These are phyloP conservation scores for Dioscorea alata DNA, from an alignment of 106 monocot species.

Conservation along the genomic window DNA sequence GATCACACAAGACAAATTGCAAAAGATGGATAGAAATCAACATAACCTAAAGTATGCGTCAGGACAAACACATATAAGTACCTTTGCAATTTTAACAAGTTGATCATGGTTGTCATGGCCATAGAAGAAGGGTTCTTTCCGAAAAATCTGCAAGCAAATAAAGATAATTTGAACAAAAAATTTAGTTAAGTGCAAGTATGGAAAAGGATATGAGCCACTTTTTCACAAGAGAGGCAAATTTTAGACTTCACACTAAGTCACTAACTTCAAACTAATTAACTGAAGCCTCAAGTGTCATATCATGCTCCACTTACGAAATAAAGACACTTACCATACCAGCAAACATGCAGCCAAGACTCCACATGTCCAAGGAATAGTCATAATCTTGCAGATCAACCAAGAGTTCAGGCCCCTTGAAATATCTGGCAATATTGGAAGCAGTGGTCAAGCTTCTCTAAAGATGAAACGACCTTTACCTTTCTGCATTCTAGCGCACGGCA, in stretches of 20 bases:
- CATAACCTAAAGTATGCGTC: no score
- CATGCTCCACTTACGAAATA: neutral
- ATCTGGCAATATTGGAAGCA: constrained; percentile 9
- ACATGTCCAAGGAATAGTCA: constrained; percentile 44
- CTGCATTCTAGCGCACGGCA: no score
- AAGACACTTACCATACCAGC: constrained; percentile 30
- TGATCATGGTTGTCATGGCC: constrained; percentile 77
- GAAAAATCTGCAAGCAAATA: constrained; percentile 48
- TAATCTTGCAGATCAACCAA: constrained; percentile 46
- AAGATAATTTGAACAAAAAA: neutral
- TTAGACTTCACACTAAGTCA: constrained; percentile 4
- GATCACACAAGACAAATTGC: no score
- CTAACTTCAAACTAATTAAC: neutral
- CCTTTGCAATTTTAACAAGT: constrained; percentile 77
- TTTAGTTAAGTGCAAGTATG: no score
- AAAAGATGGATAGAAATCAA: no score
- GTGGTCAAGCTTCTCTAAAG: neutral
- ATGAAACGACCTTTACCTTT: neutral
- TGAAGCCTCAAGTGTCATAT: neutral
- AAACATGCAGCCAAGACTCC: constrained; percentile 47
- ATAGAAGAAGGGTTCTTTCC: constrained; percentile 74
- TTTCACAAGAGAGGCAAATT: no score
- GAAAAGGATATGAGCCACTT: no score
- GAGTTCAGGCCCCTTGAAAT: constrained; percentile 41
- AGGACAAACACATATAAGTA: neutral